Percentiles rank a stretch among this genome's conserved stretches.
Evolutionary conservation across 1,284 basidiomycete genomes (phyloP).

Genomic region (Ceratobasidium sp.): DNA sequence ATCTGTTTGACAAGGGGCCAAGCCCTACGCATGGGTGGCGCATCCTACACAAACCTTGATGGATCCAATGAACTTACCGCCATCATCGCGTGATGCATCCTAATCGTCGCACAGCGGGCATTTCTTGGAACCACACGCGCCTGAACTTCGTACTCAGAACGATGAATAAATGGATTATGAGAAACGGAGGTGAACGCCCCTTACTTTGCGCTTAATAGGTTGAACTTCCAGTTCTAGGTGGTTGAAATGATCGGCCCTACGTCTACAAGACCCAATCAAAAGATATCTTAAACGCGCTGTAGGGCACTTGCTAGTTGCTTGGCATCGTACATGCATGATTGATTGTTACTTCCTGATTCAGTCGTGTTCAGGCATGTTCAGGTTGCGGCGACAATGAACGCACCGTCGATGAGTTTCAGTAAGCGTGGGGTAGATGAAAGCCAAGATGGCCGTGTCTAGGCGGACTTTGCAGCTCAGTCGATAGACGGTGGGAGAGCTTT

Average conservation of each 20-base stretch:
- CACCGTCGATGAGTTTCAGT: too few relatives aligned
- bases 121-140: neutral
- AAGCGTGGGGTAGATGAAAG: too few relatives aligned
- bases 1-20: neutral
- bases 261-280: neutral
- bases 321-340: neutral
- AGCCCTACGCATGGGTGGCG: neutral
- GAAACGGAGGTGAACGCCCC: neutral
- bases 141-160: neutral
- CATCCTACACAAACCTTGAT: neutral
- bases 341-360: neutral
- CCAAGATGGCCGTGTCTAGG: too few relatives aligned
- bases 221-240: neutral
- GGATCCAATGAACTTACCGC: neutral
- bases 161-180: neutral
- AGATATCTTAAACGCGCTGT: neutral
- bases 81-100: too few relatives aligned
- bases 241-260: neutral
- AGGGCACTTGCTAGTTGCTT: neutral
- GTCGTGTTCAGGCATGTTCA: neutral
- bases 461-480: too few relatives aligned
- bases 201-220: neutral
- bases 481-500: too few relatives aligned
- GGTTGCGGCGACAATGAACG: too few relatives aligned
- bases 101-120: neutral